A percentile compares a stretch with the other conserved stretches of the same genome.
Conservation (phyloP, 768 basidiomycete species). For the Termitomyces eurrhizus region DNA sequence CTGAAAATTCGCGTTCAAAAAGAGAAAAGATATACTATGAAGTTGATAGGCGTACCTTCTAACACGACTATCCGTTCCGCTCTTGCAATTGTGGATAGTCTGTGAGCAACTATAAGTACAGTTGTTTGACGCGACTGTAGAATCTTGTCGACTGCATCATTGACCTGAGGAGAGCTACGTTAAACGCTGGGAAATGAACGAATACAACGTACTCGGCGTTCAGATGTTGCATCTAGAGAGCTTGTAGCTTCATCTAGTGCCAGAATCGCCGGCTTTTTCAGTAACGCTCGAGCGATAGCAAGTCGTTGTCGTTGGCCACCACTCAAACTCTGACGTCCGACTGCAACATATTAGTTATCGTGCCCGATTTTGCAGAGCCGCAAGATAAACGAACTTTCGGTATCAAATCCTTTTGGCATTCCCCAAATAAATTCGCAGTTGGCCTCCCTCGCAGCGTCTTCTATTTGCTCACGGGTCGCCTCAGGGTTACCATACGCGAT, state of each 20-base stretch:
- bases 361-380: background rate
- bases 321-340: constrained; percentile 64
- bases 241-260: constrained; percentile 90
- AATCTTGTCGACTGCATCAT: constrained; percentile 89
- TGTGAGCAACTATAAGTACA: constrained; percentile 86
- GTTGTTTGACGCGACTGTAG: constrained; percentile 76
- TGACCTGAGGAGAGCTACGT: constrained; percentile 45
- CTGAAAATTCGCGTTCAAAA: constrained; percentile 27
- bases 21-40: background rate
- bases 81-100: constrained; percentile 85
- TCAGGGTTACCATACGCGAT: constrained; percentile 82
- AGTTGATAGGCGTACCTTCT: constrained; percentile 50
- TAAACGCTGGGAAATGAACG: background rate
- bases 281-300: constrained; percentile 81
- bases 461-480: constrained; percentile 79
- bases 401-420: constrained; percentile 92
- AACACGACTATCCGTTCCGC: constrained; percentile 89
- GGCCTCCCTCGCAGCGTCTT: constrained; percentile 83
- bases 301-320: constrained; percentile 82
- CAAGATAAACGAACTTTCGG: constrained; percentile 58
- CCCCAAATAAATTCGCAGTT: constrained; percentile 97
- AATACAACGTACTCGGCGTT: constrained; percentile 56
- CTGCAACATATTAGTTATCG: constrained; percentile 27
- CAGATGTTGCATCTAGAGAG: constrained; percentile 84
- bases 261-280: constrained; percentile 85